Evolutionary conservation across 2,329 filamentous ascomycete species (phyloP), one percentile per base, ranked within the genome.

Genomic region (Arthrobotrys conoides): DNA sequence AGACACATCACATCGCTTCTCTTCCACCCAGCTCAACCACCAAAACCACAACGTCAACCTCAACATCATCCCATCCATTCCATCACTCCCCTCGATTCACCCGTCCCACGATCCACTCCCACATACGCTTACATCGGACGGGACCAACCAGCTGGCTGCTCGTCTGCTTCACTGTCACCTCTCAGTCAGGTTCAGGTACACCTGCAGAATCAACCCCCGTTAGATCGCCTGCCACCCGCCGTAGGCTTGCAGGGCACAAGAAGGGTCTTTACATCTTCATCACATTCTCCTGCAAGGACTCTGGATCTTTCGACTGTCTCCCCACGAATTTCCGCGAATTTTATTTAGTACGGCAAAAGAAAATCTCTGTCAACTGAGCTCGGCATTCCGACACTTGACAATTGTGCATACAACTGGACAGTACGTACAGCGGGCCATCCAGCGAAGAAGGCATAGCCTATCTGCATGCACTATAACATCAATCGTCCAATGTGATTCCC

Each of bases 1-100:
- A 65, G 48, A 66, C 73, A 67, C 75, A 72, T 69, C 53, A 68
- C 75, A 78, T 78, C 75, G 75, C 75, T 78, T 78, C 75, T 72
- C 59, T 76, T 69, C 70, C 70, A 48, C 48, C 27, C 70, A 20
- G 20, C 41, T 41, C 67, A 48, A 63, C 44, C 51, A 41, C 55
- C 44, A 71, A 27, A 69, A 20, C 61, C 61, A 24, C 68, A 78
- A 78, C 75, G 63, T 72, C 75, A 72, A 71, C 75, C 68, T 78
- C 68, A 78, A 72, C 75, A 78, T 69, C 68, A 78, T 57, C 49
- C 18, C 30, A 46, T 48, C 55, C 73, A 44, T 44, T 36, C 46
- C 63, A 36, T 51, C 27, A 30, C 59, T 61, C 61, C 51, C 36
- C 49, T 68, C 63, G 36, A 44, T 44, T 38, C 22, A 20, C 30